Conservation (phyloP, 257 asterid species). For the Ocimum tenuiflorum region DNA sequence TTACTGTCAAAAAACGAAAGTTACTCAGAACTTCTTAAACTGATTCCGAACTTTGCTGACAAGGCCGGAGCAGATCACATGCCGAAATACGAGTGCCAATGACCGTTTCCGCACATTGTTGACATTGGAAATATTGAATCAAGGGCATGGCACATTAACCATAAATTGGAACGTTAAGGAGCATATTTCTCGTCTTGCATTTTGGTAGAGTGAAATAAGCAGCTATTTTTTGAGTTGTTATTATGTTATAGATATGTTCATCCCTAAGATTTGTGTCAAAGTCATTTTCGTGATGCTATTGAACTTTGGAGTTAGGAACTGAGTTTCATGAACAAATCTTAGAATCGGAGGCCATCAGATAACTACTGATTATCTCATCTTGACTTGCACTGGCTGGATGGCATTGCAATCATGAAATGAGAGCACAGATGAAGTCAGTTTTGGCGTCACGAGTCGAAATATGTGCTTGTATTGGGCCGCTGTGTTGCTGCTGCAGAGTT, state of each 20-base stretch:
- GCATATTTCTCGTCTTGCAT: not conserved
- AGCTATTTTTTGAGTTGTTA: not conserved
- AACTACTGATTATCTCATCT: not conserved
- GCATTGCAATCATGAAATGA: not conserved
- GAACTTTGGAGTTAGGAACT: not conserved
- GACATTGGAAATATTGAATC: slow-evolving; percentile 3
- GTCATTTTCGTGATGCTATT: not conserved
- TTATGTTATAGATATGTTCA: not conserved
- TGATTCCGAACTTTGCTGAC: slow-evolving; percentile 52
- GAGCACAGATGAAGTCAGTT: not conserved
- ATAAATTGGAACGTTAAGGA: not conserved
- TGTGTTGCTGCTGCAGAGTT: not conserved
- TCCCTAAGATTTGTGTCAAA: not conserved
- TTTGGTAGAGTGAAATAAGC: not conserved
- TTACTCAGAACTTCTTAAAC: slow-evolving; percentile 31
- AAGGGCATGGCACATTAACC: not conserved
- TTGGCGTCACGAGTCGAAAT: not conserved
- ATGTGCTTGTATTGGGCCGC: not conserved
- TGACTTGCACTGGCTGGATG: not conserved
- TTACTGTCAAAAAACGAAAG: slow-evolving; percentile 55
- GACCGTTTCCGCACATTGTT: not conserved
- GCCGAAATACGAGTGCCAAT: not conserved
- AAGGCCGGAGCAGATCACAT: slow-evolving; percentile 1
- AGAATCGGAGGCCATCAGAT: not conserved
- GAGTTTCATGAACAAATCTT: not conserved